A percentile compares a stretch with the other conserved stretches of the same genome.
These are phyloP conservation scores for Cochlearia excelsa DNA, from an alignment of 345 rosid species.

Conservation along the genomic window DNA sequence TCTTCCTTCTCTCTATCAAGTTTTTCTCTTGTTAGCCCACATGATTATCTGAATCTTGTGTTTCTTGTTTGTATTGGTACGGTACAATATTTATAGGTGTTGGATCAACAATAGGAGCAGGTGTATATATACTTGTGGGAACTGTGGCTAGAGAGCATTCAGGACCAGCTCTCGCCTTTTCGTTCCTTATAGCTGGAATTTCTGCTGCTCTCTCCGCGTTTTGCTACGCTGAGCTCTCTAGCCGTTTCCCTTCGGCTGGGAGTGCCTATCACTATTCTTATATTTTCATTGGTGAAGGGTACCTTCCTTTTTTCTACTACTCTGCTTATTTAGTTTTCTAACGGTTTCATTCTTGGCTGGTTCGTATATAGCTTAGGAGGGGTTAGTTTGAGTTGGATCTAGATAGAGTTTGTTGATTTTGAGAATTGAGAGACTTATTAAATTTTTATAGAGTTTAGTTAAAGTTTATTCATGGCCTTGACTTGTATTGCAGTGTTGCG, in stretches of 20 bases:
- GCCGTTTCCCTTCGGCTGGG: conserved; percentile 97
- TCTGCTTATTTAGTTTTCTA: conserved; percentile 2
- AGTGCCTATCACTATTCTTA: conserved; percentile 97
- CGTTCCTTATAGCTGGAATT: conserved; percentile 86
- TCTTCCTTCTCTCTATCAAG: not conserved
- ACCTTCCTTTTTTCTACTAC: not conserved
- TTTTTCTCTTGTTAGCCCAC: no score
- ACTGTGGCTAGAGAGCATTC: conserved; percentile 99
- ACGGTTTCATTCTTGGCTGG: not conserved
- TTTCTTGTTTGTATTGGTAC: conserved; percentile 1
- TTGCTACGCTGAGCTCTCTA: conserved; percentile 92
- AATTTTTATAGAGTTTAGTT: conserved; percentile 4
- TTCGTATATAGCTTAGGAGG: no score
- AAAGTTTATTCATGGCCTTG: no score
- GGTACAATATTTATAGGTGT: conserved; percentile 50
- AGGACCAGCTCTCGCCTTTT: conserved; percentile 87
- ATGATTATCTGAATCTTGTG: no score
- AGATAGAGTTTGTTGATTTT: no score
- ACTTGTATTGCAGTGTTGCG: conserved; percentile 49
- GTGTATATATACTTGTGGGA: conserved; percentile 96
- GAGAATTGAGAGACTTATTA: not conserved
- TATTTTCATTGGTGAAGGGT: conserved; percentile 98
- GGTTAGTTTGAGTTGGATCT: no score
- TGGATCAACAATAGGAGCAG: conserved; percentile 97
- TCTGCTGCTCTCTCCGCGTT: conserved; percentile 93